Conservation (phyloP, 2,329 filamentous ascomycete genomes). For the Stagonosporopsis cucurbitacearum region DNA sequence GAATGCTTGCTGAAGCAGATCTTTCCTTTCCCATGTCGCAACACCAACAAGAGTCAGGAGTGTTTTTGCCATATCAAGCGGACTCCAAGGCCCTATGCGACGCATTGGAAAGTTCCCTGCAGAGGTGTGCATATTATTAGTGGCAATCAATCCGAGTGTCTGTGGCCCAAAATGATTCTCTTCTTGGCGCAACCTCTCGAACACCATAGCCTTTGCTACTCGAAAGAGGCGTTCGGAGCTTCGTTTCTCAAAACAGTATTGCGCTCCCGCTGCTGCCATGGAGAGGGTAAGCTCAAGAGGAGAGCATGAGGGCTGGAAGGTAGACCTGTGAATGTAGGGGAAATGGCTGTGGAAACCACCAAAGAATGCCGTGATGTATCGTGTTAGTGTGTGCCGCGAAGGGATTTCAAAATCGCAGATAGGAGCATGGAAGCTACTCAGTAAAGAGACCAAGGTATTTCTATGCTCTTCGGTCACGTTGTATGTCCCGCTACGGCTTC, state of each 20-base stretch:
- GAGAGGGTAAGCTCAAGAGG: constrained; percentile 42
- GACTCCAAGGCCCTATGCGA: constrained; percentile 34
- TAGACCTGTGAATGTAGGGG: constrained; percentile 44
- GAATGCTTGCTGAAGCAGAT: constrained; percentile 41
- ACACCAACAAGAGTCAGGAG: constrained; percentile 41
- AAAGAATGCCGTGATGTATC: constrained; percentile 43
- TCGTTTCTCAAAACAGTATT: constrained; percentile 43
- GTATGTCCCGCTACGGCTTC: constrained; percentile 30
- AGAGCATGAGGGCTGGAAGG: constrained; percentile 39
- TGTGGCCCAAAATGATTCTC: constrained; percentile 33
- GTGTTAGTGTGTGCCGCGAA: constrained; percentile 38
- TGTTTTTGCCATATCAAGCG: constrained; percentile 39
- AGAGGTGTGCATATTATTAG: constrained; percentile 21
- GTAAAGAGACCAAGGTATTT: constrained; percentile 28
- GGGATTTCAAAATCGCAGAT: constrained; percentile 39
- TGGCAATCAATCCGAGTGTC: constrained; percentile 28
- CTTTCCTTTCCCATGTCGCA: constrained; percentile 42
- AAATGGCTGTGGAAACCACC: constrained; percentile 43
- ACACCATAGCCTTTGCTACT: constrained; percentile 39
- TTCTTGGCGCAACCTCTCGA: constrained; percentile 36
- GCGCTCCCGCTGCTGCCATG: constrained; percentile 44
- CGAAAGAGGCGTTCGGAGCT: constrained; percentile 40
- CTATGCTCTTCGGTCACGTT: constrained; percentile 38
- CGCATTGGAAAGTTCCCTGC: constrained; percentile 11
- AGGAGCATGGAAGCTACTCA: constrained; percentile 27